Percentiles rank a stretch among this genome's conserved stretches.
phyloP scores from a whole-genome alignment of 2,329 filamentous ascomycete species.

The Aspergillus jensenii region DNA sequence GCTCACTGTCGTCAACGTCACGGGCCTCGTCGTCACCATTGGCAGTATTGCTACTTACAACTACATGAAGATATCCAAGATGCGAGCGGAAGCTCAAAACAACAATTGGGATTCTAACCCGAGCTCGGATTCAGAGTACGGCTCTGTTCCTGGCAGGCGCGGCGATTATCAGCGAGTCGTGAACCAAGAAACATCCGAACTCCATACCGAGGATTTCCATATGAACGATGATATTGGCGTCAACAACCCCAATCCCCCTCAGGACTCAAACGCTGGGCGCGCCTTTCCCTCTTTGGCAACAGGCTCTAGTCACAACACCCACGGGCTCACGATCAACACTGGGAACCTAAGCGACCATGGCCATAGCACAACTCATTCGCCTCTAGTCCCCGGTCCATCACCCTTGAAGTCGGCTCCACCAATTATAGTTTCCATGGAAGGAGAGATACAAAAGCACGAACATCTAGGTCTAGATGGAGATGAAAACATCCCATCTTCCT shows the following conservation, averaged over 20 bases:
- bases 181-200: conserved; percentile 23
- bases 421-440: conserved; percentile 28
- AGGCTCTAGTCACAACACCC: conserved; percentile 28
- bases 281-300: conserved; percentile 36
- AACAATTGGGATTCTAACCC: conserved; percentile 16
- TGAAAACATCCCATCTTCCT: conserved; percentile 22
- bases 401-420: conserved; percentile 35
- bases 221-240: conserved; percentile 27
- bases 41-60: conserved; percentile 86
- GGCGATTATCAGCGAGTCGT: conserved; percentile 28
- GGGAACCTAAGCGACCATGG: conserved; percentile 32
- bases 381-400: conserved; percentile 19
- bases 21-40: conserved; percentile 85
- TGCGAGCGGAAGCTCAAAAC: conserved; percentile 71
- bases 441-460: conserved; percentile 22
- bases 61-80: conserved; percentile 87
- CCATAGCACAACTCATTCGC: conserved; percentile 14
- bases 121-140: conserved; percentile 29
- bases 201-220: conserved; percentile 17
- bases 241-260: conserved; percentile 9
- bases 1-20: conserved; percentile 82
- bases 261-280: conserved; percentile 23
- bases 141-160: conserved; percentile 21
- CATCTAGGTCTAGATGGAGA: conserved; percentile 32
- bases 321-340: conserved; percentile 30